Percentiles rank a stretch among this genome's conserved stretches.
These are phyloP conservation scores for Pulicaria dysenterica DNA, from an alignment of 129 eudicot genomes.

Conservation along the genomic window DNA sequence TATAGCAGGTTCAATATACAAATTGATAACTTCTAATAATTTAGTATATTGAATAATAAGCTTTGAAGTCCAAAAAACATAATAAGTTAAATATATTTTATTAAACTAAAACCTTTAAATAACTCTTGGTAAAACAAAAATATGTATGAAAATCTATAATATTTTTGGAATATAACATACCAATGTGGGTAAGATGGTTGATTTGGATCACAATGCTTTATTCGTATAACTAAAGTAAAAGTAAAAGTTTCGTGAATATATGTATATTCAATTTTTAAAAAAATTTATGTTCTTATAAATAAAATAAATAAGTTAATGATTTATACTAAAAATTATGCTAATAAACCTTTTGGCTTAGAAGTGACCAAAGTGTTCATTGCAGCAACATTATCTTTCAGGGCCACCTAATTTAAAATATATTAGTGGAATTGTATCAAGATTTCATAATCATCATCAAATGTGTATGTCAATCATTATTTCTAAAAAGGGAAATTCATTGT, in stretches of 20 bases:
- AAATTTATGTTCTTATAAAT: background rate
- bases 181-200: no score
- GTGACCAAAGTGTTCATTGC: conserved; percentile 19
- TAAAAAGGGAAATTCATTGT: background rate
- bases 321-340: conserved; percentile 30
- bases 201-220: no score
- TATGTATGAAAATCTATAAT: no score
- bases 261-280: background rate
- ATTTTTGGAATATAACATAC: no score
- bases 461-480: conserved; percentile 22
- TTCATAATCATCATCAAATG: conserved; percentile 6
- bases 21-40: no score
- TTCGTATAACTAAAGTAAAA: background rate
- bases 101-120: no score
- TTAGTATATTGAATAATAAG: no score
- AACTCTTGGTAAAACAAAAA: no score
- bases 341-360: conserved; percentile 26
- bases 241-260: background rate
- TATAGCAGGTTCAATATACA: no score
- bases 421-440: conserved; percentile 32
- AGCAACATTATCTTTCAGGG: conserved; percentile 20
- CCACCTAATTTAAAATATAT: conserved; percentile 21
- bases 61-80: no score
- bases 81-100: no score
- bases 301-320: conserved; percentile 18